Percentiles rank a stretch among this genome's conserved stretches.
Evolutionary conservation across 1,284 basidiomycete genomes (phyloP).

Genomic region (Rhizoctonia solani): DNA sequence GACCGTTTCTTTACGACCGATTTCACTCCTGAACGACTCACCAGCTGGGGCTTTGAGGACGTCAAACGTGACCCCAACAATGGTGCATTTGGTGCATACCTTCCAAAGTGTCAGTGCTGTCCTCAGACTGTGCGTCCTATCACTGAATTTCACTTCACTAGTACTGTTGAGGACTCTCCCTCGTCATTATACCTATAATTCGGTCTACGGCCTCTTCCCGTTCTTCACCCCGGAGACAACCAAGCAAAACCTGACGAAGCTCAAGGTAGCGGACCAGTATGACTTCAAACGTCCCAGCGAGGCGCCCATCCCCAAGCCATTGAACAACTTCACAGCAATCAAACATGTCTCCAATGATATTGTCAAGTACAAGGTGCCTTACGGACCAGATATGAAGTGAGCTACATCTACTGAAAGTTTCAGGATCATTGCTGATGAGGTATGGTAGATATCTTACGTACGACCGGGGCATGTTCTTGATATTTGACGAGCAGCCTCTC

Average conservation of each 20-base stretch:
- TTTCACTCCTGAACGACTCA: neutral
- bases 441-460: neutral
- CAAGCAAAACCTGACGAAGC: slow-evolving; percentile 26
- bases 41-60: neutral
- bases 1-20: neutral
- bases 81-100: neutral
- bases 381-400: neutral
- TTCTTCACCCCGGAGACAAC: slow-evolving; percentile 38
- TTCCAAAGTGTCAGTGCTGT: neutral
- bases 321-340: neutral
- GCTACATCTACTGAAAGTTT: neutral
- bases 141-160: neutral
- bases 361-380: neutral
- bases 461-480: neutral
- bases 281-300: neutral
- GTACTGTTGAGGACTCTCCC: neutral
- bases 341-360: neutral
- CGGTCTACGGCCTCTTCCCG: slow-evolving; percentile 37
- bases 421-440: neutral
- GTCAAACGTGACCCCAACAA: neutral
- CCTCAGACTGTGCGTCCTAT: neutral
- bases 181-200: slow-evolving; percentile 9
- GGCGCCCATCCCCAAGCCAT: neutral
- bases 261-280: slow-evolving; percentile 6
- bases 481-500: neutral